Conservation (phyloP, 768 basidiomycete genomes). For the Glaciozyma antarctica region DNA sequence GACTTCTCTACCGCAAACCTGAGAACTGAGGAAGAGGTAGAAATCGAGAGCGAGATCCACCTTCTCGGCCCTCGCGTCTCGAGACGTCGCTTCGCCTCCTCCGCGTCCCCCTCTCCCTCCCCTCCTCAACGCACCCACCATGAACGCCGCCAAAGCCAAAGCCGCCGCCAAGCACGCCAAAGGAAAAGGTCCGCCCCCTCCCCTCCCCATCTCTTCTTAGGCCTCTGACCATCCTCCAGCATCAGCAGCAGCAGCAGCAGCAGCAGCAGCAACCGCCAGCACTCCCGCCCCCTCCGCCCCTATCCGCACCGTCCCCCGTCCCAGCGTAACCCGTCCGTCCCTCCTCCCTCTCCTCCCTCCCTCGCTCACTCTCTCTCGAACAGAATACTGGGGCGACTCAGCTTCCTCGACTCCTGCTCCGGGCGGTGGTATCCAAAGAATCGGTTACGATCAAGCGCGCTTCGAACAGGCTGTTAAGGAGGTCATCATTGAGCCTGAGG, state of each 20-base stretch:
- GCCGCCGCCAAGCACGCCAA: background rate
- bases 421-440: background rate
- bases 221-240: background rate
- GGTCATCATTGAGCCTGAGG: background rate
- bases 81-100: too few relatives aligned
- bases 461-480: conserved; percentile 1
- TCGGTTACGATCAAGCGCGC: conserved; percentile 1
- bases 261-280: background rate
- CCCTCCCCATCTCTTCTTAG: background rate
- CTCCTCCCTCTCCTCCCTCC: background rate
- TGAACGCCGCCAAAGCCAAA: conserved; percentile 3
- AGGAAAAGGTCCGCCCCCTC: background rate
- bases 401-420: background rate
- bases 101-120: background rate
- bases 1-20: too few relatives aligned
- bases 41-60: too few relatives aligned
- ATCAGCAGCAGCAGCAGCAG: background rate
- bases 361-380: background rate
- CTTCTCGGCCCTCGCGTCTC: too few relatives aligned
- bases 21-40: too few relatives aligned
- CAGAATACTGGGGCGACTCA: background rate
- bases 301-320: background rate
- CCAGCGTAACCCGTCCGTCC: background rate
- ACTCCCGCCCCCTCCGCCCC: background rate
- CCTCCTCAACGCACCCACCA: background rate